These are phyloP conservation scores for Neurospora sublineolata DNA, from an alignment of 495 filamentous ascomycete genomes.

Conservation along the genomic window DNA sequence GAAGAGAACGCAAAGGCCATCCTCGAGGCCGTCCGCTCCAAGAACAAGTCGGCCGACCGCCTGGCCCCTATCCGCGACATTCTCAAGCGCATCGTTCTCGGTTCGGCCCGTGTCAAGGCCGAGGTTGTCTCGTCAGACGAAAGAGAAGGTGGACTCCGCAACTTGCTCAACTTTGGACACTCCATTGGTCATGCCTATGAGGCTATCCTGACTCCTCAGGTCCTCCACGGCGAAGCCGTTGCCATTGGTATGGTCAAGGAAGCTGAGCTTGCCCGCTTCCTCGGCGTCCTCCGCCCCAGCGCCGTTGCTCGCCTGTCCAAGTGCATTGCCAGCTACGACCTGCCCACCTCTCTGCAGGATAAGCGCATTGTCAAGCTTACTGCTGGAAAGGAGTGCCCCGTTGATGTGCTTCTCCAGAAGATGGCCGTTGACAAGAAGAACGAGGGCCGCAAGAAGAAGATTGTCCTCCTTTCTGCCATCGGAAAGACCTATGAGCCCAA, in stretches of 20 bases:
- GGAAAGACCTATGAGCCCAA: slow-evolving; percentile 75
- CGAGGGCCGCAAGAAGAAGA: slow-evolving; percentile 86
- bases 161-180: slow-evolving; percentile 94
- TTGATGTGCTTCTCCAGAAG: slow-evolving; percentile 74
- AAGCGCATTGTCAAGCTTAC: slow-evolving; percentile 75
- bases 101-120: slow-evolving; percentile 82
- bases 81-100: slow-evolving; percentile 77
- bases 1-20: slow-evolving; percentile 71
- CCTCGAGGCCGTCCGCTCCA: slow-evolving; percentile 54
- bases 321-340: slow-evolving; percentile 83
- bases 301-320: slow-evolving; percentile 85
- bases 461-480: slow-evolving; percentile 88
- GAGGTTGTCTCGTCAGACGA: slow-evolving; percentile 89
- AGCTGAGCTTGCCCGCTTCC: slow-evolving; percentile 80
- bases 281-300: slow-evolving; percentile 75
- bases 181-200: slow-evolving; percentile 97
- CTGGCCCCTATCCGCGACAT: slow-evolving; percentile 61
- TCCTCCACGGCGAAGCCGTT: slow-evolving; percentile 90
- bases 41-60: slow-evolving; percentile 38
- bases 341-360: slow-evolving; percentile 80
- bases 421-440: slow-evolving; percentile 99
- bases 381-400: slow-evolving; percentile 80
- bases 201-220: slow-evolving; percentile 87
- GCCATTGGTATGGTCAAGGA: slow-evolving; percentile 98
- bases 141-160: slow-evolving; percentile 84